A percentile compares a stretch with the other conserved stretches of the same genome.
These are phyloP conservation scores for Aspergillus incahuasiensis DNA, from an alignment of 495 filamentous ascomycete genomes.

Conservation along the genomic window DNA sequence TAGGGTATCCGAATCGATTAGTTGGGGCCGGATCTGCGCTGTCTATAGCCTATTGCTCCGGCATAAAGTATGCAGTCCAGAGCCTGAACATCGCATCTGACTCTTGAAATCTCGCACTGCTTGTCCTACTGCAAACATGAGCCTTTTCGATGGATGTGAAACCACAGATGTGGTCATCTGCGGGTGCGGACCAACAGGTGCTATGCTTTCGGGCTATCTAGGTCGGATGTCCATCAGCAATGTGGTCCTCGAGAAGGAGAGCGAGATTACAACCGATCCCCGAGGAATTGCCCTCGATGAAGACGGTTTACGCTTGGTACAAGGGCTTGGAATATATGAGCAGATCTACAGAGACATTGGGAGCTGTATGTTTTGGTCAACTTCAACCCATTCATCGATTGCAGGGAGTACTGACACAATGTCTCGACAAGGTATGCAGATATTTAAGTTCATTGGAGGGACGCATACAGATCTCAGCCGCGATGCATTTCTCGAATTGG, in stretches of 20 bases:
- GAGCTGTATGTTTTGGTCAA: conserved; percentile 18
- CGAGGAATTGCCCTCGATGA: conserved; percentile 48
- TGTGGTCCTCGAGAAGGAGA: conserved; percentile 41
- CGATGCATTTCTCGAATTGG: conserved; percentile 24
- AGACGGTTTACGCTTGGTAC: conserved; percentile 46
- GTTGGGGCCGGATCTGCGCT: too few relatives aligned
- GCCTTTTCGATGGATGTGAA: conserved; percentile 10
- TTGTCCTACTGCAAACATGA: too few relatives aligned
- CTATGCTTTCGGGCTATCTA: conserved; percentile 34
- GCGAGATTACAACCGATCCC: conserved; percentile 44
- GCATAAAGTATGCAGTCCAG: too few relatives aligned
- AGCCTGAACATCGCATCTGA: not conserved
- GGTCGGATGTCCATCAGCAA: conserved; percentile 21
- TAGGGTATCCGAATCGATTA: too few relatives aligned
- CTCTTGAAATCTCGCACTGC: too few relatives aligned
- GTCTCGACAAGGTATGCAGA: conserved; percentile 23
- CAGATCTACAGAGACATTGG: conserved; percentile 33
- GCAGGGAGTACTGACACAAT: not conserved
- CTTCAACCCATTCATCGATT: not conserved
- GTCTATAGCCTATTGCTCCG: too few relatives aligned
- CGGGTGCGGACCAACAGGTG: conserved; percentile 36
- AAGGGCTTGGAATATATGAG: conserved; percentile 41
- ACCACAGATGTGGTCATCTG: conserved; percentile 38
- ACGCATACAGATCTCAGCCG: conserved; percentile 16
- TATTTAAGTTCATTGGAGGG: conserved; percentile 27